Base-by-base conservation (phyloP, 1,284 basidiomycete genomes). In the Cutaneotrichosporon cavernicola region DNA sequence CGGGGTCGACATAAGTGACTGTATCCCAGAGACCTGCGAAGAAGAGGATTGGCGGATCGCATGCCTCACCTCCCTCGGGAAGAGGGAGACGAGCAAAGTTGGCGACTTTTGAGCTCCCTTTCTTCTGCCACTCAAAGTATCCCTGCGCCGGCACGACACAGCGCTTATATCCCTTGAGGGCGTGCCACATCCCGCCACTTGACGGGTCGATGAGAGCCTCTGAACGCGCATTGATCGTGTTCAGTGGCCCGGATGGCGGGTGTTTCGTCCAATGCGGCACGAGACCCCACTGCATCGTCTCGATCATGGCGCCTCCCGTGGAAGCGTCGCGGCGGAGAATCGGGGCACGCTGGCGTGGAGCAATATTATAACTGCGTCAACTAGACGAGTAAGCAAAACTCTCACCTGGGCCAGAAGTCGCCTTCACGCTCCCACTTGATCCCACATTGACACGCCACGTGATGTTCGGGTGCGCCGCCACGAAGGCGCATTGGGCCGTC, bases 91-190 rank as follows among this genome's bases (percentile, higher is more conserved):
- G 90, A 22, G 86, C 88, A 70, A 92, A 94, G 75, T 95, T 87
- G 0, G 93, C 90, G 0, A 90, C 73, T 66, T 90, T 89, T 16
- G 88, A 84, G 69, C 88, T 88, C 53, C 89, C 89, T 73, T 89
- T 92, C 68, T 87, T 89, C 60, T 91, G 83, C 90, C 95, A 97
- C 81, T 92, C 95, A 77, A 89, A 97, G 80, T 94, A 97, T 51
- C 89, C 92, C 80, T 94, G 87, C 63, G 88, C 89, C 14, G 89
- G 79, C 57, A 95, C 86, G 18, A 88, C 85, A 76, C 92, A 94
- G 38, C 93, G 85, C 69, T 90, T 90, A 78, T 82, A 85, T 9
- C 88, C 89, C 73, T 90, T 90, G 68, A 92, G 85, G 65, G 86
- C 86, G 40, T 83, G 86, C 92, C 91, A 94, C 85, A 93, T 89